Evolutionary conservation across 78 protist species (phyloP).

Genomic region (Dictyostelium purpureum): DNA sequence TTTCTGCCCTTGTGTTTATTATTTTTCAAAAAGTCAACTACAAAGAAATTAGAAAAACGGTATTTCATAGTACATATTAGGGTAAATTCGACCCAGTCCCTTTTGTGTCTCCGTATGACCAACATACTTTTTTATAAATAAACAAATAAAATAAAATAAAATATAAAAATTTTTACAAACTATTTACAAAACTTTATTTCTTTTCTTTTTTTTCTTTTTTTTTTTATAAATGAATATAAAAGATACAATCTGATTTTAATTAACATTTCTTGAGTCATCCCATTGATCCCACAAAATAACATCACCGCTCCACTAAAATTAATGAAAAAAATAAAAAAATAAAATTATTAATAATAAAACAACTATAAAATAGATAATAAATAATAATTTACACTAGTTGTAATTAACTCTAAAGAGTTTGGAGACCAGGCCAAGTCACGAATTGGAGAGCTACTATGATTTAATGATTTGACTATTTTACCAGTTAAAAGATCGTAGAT

Average conservation of each 20-base stretch:
- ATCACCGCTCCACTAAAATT: conserved; percentile 2
- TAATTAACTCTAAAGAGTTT: conserved; percentile 3
- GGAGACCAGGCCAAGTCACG: conserved; percentile 70
- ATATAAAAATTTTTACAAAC: neutral
- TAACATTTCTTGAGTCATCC: neutral
- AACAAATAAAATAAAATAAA: neutral
- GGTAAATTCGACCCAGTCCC: neutral
- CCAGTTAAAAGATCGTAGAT: conserved; percentile 76
- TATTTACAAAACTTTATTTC: neutral
- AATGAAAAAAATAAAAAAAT: neutral
- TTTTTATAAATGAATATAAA: neutral
- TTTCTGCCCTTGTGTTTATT: neutral
- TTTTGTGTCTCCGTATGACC: neutral
- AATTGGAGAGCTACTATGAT: neutral
- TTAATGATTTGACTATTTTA: conserved; percentile 4
- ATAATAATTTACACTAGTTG: conserved; percentile 3
- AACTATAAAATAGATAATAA: neutral
- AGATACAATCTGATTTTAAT: neutral
- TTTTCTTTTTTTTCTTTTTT: neutral
- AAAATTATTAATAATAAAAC: neutral
- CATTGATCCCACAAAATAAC: conserved; percentile 15
- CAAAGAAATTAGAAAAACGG: neutral
- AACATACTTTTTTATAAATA: neutral
- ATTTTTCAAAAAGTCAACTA: no score
- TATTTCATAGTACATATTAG: conserved; percentile 2